Conservation (phyloP, 164 flowering plant species). For the Platanus orientalis region DNA sequence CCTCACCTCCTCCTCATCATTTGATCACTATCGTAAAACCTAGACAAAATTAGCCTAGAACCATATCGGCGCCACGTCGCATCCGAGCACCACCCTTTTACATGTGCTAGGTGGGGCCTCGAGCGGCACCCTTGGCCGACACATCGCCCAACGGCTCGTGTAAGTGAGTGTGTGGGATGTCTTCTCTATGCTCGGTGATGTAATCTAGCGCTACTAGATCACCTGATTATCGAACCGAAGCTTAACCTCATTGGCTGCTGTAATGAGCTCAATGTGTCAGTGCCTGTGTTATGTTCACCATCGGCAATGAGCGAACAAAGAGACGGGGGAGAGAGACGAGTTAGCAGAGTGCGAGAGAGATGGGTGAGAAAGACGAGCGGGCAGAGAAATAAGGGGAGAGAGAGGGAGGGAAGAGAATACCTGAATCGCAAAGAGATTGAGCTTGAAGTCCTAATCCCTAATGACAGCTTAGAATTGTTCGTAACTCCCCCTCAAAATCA, state of each 20-base stretch:
- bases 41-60: background rate
- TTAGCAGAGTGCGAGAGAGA: too few species aligned
- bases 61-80: background rate
- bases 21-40: background rate
- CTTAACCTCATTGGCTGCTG: conserved; percentile 64
- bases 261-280: conserved; percentile 75
- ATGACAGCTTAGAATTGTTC: too few species aligned
- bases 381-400: too few species aligned
- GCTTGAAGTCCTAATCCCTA: too few species aligned
- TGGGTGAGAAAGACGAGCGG: too few species aligned
- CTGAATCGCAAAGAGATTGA: too few species aligned
- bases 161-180: conserved; percentile 58
- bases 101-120: background rate
- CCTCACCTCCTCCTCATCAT: too few species aligned
- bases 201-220: conserved; percentile 52
- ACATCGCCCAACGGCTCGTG: conserved; percentile 57
- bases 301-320: too few species aligned
- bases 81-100: background rate
- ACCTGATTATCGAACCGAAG: conserved; percentile 53
- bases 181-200: conserved; percentile 69
- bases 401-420: too few species aligned
- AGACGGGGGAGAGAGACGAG: too few species aligned
- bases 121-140: conserved; percentile 45
- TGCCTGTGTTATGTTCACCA: too few species aligned
- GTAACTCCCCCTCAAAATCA: too few species aligned